phyloP scores from a whole-genome alignment of 148 eudicot genomes.

The Suaeda aralocaspica region DNA sequence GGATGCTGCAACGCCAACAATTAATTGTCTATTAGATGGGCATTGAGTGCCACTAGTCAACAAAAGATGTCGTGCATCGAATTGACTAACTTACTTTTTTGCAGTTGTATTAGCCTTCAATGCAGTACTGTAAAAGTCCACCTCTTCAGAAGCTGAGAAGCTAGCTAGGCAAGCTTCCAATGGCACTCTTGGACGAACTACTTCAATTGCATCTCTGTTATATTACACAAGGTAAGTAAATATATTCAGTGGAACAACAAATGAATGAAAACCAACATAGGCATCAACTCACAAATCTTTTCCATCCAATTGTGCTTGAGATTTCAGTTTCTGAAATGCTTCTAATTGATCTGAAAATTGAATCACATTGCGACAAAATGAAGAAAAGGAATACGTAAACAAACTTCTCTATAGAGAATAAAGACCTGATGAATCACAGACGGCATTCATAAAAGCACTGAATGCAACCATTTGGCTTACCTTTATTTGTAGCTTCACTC shows the following conservation, averaged over 20 bases:
- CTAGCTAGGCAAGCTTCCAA: slow-evolving; percentile 70
- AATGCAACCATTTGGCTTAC: slow-evolving; percentile 32
- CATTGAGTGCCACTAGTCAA: background rate
- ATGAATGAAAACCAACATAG: slow-evolving; percentile 9
- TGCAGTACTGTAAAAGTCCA: slow-evolving; percentile 88
- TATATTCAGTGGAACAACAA: background rate
- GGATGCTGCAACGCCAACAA: background rate
- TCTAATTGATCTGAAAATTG: slow-evolving; percentile 64
- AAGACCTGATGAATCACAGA: background rate
- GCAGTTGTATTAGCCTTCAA: slow-evolving; percentile 82
- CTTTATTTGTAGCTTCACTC: slow-evolving; percentile 73
- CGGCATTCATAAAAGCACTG: background rate
- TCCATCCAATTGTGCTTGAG: slow-evolving; percentile 48
- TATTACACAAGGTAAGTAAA: slow-evolving; percentile 13
- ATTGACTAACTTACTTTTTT: slow-evolving; percentile 55
- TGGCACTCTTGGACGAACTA: slow-evolving; percentile 93
- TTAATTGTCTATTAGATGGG: background rate
- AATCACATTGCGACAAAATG: background rate
- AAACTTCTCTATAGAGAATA: background rate
- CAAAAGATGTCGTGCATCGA: background rate
- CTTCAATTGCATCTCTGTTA: slow-evolving; percentile 62
- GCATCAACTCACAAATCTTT: slow-evolving; percentile 59
- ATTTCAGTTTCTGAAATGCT: slow-evolving; percentile 57
- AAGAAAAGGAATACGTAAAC: background rate
- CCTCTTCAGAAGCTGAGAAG: slow-evolving; percentile 84